These are phyloP conservation scores for Colletotrichum melonis DNA, from an alignment of 2,329 filamentous ascomycete species.

Conservation along the genomic window DNA sequence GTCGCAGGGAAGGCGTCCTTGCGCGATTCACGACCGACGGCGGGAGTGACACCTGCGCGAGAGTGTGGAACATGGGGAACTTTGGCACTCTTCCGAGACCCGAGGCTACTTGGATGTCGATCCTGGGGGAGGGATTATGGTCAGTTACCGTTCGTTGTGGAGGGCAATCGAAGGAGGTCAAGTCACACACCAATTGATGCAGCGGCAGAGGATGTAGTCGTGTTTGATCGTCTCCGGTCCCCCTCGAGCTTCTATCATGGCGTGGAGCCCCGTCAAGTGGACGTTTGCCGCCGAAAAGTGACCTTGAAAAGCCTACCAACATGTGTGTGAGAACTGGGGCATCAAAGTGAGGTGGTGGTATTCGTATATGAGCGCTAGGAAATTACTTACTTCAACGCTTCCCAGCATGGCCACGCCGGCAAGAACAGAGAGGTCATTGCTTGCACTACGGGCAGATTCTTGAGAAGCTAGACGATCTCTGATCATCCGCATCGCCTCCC, in stretches of 20 bases:
- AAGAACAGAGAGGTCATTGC: slow-evolving; percentile 23
- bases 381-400: slow-evolving; percentile 29
- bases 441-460: neutral
- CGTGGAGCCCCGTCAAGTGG: slow-evolving; percentile 33
- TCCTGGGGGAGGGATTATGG: slow-evolving; percentile 4
- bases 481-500: slow-evolving; percentile 34
- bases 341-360: neutral
- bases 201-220: slow-evolving; percentile 37
- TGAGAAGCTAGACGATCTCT: slow-evolving; percentile 13
- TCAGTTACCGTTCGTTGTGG: neutral
- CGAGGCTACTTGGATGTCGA: slow-evolving; percentile 35
- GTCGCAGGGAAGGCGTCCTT: slow-evolving; percentile 17
- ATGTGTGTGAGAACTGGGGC: neutral
- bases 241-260: slow-evolving; percentile 32
- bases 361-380: neutral
- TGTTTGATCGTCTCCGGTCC: slow-evolving; percentile 33
- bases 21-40: slow-evolving; percentile 20
- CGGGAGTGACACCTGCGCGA: slow-evolving; percentile 35
- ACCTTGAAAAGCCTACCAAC: slow-evolving; percentile 34
- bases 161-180: neutral
- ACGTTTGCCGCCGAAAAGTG: slow-evolving; percentile 32
- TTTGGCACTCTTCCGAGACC: slow-evolving; percentile 33
- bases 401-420: slow-evolving; percentile 31
- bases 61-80: slow-evolving; percentile 36
- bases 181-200: slow-evolving; percentile 36